Base-by-base conservation (phyloP, 2,329 filamentous ascomycete genomes). In the Paraconiothyrium sp. region DNA sequence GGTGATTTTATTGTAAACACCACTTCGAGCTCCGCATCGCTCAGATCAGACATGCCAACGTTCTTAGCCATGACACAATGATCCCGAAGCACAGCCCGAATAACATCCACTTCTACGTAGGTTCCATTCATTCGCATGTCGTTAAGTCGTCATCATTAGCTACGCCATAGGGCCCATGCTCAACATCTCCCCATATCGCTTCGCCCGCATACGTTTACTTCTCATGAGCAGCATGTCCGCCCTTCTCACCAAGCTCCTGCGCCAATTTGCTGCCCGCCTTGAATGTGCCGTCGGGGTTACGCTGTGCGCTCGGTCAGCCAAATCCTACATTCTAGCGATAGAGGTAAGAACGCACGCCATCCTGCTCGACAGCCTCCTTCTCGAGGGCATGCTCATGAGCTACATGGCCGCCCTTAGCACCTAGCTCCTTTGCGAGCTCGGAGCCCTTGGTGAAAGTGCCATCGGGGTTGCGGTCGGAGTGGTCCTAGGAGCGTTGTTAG, bases 241-340 rank as follows among this genome's bases (percentile, higher is more conserved):
- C 73, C 63, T 70, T 63, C 34, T 61, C 61, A 27, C 73, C 73
- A 20, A 74, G 72, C 58, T 74, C 69, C 48, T 68, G 62, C 8
- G 73, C 73, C 37, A 70, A 60, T 56, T 73, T 63, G 57, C 67
- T 67, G 22, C 73, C 73, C 50, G 64, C 58, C 63, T 68, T 68
- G 65, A 76, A 76, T 22, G 72, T 75, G 50, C 74, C 72, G 48
- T 74, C 70, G 69, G 79, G 84, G 20, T 84, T 83, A 34, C 67
- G 67, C 65, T 49, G 34, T 24, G 27, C 16, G 47, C 4, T 37
- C 30, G 47, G 41, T 63, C 37, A 63, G 52, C 9, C 27, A 35
- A 16, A 1, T 20, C 11, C 9, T 16, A 27, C 7, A 5, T 1
- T 9, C 3, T 10, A 11, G 55, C 46, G 37, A 4, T 9, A 30